phyloP scores from a whole-genome alignment of 345 rosid species.

The Aquilaria sinensis region DNA sequence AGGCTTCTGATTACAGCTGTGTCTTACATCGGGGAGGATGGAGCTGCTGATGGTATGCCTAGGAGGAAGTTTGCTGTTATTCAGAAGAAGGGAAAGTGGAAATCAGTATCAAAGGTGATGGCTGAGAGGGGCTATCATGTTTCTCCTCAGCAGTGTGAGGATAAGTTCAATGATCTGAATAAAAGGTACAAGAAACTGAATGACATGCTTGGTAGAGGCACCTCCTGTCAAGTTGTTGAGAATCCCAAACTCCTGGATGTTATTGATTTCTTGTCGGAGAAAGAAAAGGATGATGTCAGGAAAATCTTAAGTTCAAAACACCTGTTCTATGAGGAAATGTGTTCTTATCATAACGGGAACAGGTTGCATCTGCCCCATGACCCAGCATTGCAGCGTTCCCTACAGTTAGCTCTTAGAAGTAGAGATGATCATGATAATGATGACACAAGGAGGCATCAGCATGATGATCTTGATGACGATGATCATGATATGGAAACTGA shows the following conservation, averaged over 20 bases:
- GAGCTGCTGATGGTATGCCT: constrained; percentile 36
- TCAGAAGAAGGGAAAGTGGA: constrained; percentile 95
- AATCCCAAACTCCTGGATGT: constrained; percentile 70
- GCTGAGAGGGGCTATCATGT: constrained; percentile 81
- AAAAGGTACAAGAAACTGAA: constrained; percentile 90
- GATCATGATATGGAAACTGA: constrained; percentile 69
- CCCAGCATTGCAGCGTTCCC: constrained; percentile 66
- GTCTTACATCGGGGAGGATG: constrained; percentile 81
- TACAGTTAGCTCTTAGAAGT: constrained; percentile 63
- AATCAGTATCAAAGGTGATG: constrained; percentile 79
- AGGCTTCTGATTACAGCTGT: constrained; percentile 84
- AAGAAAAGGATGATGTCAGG: constrained; percentile 81
- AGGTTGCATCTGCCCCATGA: constrained; percentile 91
- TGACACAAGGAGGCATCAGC: constrained; percentile 43
- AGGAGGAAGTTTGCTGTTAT: constrained; percentile 69
- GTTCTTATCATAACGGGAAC: constrained; percentile 86
- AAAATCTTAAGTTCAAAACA: constrained; percentile 86
- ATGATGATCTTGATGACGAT: constrained; percentile 74
- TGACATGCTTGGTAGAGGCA: constrained; percentile 93
- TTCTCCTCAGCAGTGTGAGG: constrained; percentile 96
- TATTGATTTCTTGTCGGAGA: constrained; percentile 59
- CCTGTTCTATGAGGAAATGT: constrained; percentile 95
- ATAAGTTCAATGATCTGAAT: constrained; percentile 90
- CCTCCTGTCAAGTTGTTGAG: constrained; percentile 90
- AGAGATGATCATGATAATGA: constrained; percentile 73